A percentile compares a stretch with the other conserved stretches of the same genome.
Evolutionary conservation across 139 green algal species (phyloP).

Genomic region (Chlorella sp.): DNA sequence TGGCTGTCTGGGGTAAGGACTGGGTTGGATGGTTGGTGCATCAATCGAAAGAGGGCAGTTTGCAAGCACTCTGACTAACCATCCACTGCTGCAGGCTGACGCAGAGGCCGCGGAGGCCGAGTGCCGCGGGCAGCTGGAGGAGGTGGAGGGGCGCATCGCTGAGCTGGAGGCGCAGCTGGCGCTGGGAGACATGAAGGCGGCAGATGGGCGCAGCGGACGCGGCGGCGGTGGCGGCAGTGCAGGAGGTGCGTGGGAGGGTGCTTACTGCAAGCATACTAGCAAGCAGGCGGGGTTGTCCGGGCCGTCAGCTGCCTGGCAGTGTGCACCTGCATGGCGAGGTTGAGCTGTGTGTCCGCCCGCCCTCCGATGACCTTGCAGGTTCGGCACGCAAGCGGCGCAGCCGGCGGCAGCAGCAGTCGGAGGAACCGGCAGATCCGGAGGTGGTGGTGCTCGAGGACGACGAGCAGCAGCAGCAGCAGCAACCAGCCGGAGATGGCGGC

Average conservation of each 20-base stretch:
- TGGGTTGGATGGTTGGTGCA: no score
- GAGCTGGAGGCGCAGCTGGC: slow-evolving; percentile 48
- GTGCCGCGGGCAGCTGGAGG: slow-evolving; percentile 29
- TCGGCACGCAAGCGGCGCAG: slow-evolving; percentile 10
- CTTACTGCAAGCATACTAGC: not conserved
- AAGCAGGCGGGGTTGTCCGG: no score
- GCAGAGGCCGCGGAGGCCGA: slow-evolving; percentile 19
- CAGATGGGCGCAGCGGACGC: not conserved
- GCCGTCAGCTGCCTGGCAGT: no score
- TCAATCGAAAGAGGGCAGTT: no score
- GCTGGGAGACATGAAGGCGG: slow-evolving; percentile 9
- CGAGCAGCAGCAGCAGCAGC: no score
- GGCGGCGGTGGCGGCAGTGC: not conserved
- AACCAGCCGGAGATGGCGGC: no score
- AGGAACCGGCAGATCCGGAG: not conserved
- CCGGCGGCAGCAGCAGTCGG: not conserved
- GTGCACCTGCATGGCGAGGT: no score
- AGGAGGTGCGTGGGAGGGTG: not conserved
- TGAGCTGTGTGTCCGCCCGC: no score
- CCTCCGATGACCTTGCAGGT: no score
- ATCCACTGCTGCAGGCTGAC: not conserved
- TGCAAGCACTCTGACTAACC: not conserved
- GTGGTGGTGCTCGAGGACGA: not conserved
- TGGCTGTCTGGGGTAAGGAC: no score
- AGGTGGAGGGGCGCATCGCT: slow-evolving; percentile 28